phyloP scores from a whole-genome alignment of 208 protist species.

The Leishmania tarentolae region DNA sequence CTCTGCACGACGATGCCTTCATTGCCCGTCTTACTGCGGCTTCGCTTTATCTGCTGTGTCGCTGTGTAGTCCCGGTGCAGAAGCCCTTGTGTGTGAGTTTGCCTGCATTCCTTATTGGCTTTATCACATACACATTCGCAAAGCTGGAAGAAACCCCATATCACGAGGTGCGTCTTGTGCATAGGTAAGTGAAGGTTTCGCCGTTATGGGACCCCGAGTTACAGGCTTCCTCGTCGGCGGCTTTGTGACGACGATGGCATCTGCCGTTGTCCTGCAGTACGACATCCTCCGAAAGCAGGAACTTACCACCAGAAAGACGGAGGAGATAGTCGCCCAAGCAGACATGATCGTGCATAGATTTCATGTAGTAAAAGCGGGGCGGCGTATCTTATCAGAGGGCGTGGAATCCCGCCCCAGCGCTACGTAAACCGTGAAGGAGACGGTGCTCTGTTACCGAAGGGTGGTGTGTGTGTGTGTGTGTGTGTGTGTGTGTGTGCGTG shows the following conservation, averaged over 20 bases:
- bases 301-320: conserved; percentile 17
- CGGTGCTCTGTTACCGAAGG: neutral
- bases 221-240: conserved; percentile 30
- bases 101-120: neutral
- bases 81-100: neutral
- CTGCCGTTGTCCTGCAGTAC: conserved; percentile 24
- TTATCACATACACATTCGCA: conserved; percentile 1
- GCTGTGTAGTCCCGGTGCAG: neutral
- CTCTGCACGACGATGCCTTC: neutral
- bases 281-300: conserved; percentile 37
- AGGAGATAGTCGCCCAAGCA: conserved; percentile 23
- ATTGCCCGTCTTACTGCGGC: neutral
- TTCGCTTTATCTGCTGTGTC: neutral
- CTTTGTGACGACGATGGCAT: conserved; percentile 18
- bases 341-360: conserved; percentile 35
- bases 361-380: conserved; percentile 21
- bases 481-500: neutral
- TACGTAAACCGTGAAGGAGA: neutral
- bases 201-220: conserved; percentile 20
- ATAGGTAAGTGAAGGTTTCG: neutral
- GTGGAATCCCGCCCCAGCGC: neutral
- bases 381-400: conserved; percentile 4
- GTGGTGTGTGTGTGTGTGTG: neutral
- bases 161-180: neutral
- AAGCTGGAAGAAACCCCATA: neutral